These are phyloP conservation scores for Lentinula aciculospora DNA, from an alignment of 768 basidiomycete species.

Conservation along the genomic window DNA sequence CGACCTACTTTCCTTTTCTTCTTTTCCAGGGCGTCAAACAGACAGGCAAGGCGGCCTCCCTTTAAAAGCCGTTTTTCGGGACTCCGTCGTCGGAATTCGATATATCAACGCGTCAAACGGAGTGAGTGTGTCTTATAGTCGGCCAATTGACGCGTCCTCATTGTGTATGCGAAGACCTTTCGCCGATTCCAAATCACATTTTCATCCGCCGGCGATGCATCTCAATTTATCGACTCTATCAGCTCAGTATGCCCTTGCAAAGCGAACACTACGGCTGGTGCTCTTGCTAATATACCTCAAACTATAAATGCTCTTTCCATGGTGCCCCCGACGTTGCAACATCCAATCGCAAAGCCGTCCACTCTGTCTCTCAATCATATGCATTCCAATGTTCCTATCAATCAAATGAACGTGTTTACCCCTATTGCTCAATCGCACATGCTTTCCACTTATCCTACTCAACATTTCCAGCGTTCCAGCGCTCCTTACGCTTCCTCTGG, in stretches of 20 bases:
- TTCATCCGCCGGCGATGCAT: constrained; percentile 36
- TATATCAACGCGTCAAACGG: constrained; percentile 48
- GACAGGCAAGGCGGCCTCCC: constrained; percentile 43
- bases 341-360: background rate
- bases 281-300: constrained; percentile 1
- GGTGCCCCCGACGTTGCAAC: background rate
- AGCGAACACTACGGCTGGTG: constrained; percentile 32
- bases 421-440: background rate
- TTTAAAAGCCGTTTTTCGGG: constrained; percentile 78
- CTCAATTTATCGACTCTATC: constrained; percentile 57
- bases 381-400: too few species aligned
- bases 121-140: constrained; percentile 7
- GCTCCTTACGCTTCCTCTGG: background rate
- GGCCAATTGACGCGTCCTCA: background rate
- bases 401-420: background rate
- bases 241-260: constrained; percentile 73
- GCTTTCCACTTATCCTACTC: background rate
- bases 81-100: constrained; percentile 66
- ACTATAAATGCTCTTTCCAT: background rate
- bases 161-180: constrained; percentile 40
- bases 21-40: constrained; percentile 25
- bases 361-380: too few species aligned
- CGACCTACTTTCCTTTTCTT: constrained; percentile 66
- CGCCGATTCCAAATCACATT: constrained; percentile 78
- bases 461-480: background rate